Percentiles rank a stretch among this genome's conserved stretches.
These are phyloP conservation scores for Sextonia rubra DNA, from an alignment of 164 flowering plant species.

Conservation along the genomic window DNA sequence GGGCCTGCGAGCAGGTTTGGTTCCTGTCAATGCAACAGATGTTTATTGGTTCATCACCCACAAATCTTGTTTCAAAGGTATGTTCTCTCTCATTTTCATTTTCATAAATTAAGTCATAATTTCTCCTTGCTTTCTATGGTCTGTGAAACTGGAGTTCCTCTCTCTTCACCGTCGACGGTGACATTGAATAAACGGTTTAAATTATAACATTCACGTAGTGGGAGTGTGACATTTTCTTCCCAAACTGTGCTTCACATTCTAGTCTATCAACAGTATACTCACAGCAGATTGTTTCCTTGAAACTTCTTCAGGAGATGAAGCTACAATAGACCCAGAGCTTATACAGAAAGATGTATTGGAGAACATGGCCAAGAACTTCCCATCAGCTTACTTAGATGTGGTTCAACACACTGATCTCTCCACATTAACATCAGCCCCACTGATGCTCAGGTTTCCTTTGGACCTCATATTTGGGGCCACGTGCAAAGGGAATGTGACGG, in stretches of 20 bases:
- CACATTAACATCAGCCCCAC: conserved; percentile 22
- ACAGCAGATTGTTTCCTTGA: not conserved
- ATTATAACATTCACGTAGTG: not conserved
- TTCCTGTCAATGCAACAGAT: conserved; percentile 31
- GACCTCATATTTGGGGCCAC: conserved; percentile 23
- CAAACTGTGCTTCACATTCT: not conserved
- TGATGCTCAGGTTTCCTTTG: conserved; percentile 40
- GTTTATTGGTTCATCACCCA: conserved; percentile 34
- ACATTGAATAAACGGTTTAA: not conserved
- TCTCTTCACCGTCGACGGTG: too few species aligned
- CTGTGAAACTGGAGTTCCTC: too few species aligned
- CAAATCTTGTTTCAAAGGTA: conserved; percentile 3
- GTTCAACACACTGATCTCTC: conserved; percentile 18
- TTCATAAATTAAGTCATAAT: not conserved
- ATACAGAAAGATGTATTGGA: conserved; percentile 21
- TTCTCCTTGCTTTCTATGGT: not conserved
- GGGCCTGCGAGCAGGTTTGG: conserved; percentile 30
- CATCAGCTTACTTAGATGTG: conserved; percentile 17
- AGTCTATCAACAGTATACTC: not conserved
- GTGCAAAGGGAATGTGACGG: conserved; percentile 23
- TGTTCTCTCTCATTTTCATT: not conserved
- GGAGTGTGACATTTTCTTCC: not conserved
- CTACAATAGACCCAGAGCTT: conserved; percentile 9
- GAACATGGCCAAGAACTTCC: conserved; percentile 16
- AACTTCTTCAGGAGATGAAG: not conserved